Evolutionary conservation across 495 filamentous ascomycete genomes (phyloP).

Genomic region (Neurospora sp.): DNA sequence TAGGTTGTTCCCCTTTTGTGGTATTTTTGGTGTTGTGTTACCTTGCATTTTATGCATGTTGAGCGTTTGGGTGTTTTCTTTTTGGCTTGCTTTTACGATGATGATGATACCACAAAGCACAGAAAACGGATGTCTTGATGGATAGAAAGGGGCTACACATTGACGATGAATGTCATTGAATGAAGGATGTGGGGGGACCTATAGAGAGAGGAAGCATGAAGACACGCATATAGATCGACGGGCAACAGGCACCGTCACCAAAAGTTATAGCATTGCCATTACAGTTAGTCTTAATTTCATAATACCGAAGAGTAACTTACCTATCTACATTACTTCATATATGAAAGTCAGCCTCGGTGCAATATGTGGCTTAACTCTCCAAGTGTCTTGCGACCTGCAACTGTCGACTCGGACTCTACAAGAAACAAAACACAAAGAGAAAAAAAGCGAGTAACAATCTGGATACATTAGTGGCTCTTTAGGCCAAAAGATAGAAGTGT

Average conservation of each 20-base stretch:
- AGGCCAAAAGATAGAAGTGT: fast-evolving
- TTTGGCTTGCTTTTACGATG: not conserved
- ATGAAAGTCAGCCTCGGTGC: not conserved
- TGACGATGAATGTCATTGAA: not conserved
- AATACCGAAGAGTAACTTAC: not conserved
- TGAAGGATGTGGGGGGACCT: not conserved
- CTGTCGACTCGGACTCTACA: too few relatives aligned
- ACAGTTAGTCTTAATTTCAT: not conserved
- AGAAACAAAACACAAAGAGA: not conserved
- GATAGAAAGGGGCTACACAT: not conserved
- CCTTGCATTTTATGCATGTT: not conserved
- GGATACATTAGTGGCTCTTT: not conserved
- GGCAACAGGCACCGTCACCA: not conserved
- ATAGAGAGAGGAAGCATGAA: not conserved
- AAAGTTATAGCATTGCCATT: not conserved
- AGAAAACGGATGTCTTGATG: too few relatives aligned
- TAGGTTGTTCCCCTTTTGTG: not conserved
- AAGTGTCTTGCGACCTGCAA: not conserved
- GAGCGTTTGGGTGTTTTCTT: not conserved
- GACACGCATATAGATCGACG: not conserved
- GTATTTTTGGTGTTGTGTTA: not conserved
- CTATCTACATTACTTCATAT: not conserved
- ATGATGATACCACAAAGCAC: not conserved
- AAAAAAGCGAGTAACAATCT: not conserved
- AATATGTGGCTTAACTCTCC: not conserved